Conservation (phyloP, 495 filamentous ascomycete genomes). For the Xylaria acuta region DNA sequence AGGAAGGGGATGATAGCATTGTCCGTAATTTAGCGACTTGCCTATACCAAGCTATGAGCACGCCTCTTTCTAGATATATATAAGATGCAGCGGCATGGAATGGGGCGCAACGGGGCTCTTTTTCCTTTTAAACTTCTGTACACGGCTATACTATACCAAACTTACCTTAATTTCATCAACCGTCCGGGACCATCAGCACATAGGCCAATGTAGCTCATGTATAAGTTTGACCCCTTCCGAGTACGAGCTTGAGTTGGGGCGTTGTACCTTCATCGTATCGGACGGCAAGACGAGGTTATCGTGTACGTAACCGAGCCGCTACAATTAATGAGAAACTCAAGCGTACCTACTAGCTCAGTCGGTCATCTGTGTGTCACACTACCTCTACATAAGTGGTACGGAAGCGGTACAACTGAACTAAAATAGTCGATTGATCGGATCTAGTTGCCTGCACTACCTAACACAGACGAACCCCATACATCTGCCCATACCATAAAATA, state of each 20-base stretch:
- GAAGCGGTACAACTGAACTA: neutral
- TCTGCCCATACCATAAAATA: neutral
- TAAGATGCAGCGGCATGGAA: constrained; percentile 18
- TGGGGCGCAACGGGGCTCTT: constrained; percentile 4
- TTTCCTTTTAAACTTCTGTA: constrained; percentile 20
- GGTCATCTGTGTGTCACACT: neutral
- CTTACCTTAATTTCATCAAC: constrained; percentile 18
- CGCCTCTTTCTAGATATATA: constrained; percentile 22
- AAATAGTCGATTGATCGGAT: neutral
- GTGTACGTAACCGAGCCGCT: neutral
- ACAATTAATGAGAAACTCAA: neutral
- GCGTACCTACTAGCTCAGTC: neutral
- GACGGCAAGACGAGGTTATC: neutral
- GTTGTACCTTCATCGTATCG: neutral
- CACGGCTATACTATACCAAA: constrained; percentile 23
- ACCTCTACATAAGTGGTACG: neutral
- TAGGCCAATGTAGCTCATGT: neutral
- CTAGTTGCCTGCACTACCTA: neutral
- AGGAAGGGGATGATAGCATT: neutral
- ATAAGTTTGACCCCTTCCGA: neutral
- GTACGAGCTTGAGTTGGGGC: neutral
- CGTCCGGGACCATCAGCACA: neutral
- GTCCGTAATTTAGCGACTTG: constrained; percentile 1
- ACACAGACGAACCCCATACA: neutral
- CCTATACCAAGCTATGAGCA: neutral